Base-by-base conservation (phyloP, 2,329 filamentous ascomycete species). In the Trichoderma sp. region DNA sequence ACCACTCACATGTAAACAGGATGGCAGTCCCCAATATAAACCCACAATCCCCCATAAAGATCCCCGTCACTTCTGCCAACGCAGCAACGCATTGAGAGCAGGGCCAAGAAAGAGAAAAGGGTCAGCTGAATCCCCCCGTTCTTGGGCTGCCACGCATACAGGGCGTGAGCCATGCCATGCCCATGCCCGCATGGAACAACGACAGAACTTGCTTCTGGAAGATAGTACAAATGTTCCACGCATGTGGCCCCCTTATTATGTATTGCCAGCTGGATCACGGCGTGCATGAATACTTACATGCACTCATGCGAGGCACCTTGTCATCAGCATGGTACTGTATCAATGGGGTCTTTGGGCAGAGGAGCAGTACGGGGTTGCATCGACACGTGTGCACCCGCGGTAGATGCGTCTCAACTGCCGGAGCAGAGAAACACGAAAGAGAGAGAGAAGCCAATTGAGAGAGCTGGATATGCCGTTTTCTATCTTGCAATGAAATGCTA, bases 141-240 rank as follows among this genome's bases (percentile, higher is more conserved):
- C 24, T 71, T 38, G 50, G 68, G 68, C 68, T 38, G 68, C 68
- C 31, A 71, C 56, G 56, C 59, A 72, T 41, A 29, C 24, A 73
- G 33, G 21, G 41, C 21, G 67, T 62, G 24, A 41, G 59, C 59
- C 21, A 21, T 35, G 9, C 53, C n/a, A 53, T 50, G n/a, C 62
- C 18, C 33, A 24, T 41, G 31, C 69, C 69, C 21, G 69, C 69
- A 73, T 73, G 41, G 69, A 73, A 50, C 60, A 65, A n/a, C 9
- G 41, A 62, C 69, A 65, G 69, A 73, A 71, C 68, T n/a, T 33
- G 68, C 68, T 71, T 71, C 68, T 63, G 59, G 35, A 33, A 71
- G n/a, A n/a, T n/a, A 24, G 60, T 63, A 31, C 21, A 63, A 33
- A 45, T 45, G 21, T 41, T 66, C 71, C 45, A 56, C n/a, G 38